Base-by-base conservation (phyloP, 2,329 filamentous ascomycete genomes). In the Neopestalotiopsis rosae region DNA sequence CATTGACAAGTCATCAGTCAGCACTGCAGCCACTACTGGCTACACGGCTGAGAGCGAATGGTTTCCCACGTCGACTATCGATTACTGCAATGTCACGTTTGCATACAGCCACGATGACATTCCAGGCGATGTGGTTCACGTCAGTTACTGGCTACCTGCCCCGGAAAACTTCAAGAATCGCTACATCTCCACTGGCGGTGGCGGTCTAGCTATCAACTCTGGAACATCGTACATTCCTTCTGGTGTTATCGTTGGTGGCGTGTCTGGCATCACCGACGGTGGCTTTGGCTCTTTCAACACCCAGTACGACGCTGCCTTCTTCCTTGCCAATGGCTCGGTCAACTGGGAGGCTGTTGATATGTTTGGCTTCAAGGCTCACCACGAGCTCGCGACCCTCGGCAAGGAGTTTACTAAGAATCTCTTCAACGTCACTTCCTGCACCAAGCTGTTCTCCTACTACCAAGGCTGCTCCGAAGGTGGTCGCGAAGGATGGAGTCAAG, bases 401-500 rank as follows among this genome's bases (percentile, higher is more conserved):
- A 85, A 85, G 73, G 75, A 78, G 59, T 77, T 85, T 38, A 79
- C 83, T 4, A 78, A 77, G 45, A 79, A 78, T 10, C 80, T 85
- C 74, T 86, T 83, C 73, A 76, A 75, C 75, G 72, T 79, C 20
- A 65, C 74, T 1, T 66, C 69, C 5, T 65, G 28, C 20, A 66
- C 72, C 14, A 78, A 76, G 69, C 62, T 80, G 12, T 85, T 84
- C 74, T 79, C 84, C 2, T 88, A 88, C 77, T 88, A 84, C 71
- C 81, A 86, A 70, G 86, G 85, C 3, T 88, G 86, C 75, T 87
- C 85, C 13, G 86, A 88, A 65, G 86, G 86, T 24, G 86, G 83
- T 1, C 80, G 84, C 5, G 82, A 86, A 71, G 84, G 80, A 14
- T 83, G 79, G 80, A 82, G 80, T 68, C 85, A 87, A 74, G 78